phyloP scores from a whole-genome alignment of 352 stramenopile species.

The Halophytophthora polymorphica region DNA sequence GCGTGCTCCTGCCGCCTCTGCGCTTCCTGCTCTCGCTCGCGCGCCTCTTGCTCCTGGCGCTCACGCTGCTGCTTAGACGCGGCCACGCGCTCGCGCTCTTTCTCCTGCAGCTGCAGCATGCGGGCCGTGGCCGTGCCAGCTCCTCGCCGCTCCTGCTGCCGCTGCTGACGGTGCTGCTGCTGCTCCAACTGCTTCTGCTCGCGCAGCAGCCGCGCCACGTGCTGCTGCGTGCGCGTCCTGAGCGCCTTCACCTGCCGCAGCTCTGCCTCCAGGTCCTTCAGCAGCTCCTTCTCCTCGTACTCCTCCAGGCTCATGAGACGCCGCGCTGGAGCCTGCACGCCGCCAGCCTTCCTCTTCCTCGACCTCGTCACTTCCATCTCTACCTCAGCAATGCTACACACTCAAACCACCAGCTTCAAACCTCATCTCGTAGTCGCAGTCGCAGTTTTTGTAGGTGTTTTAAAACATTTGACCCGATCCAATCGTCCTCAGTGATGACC shows the following conservation, averaged over 20 bases:
- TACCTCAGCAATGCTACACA: too few species aligned
- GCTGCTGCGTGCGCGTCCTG: constrained; percentile 32
- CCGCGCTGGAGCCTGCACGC: too few species aligned
- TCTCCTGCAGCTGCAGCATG: constrained; percentile 62
- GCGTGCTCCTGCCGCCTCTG: constrained; percentile 32
- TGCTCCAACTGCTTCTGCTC: constrained; percentile 47
- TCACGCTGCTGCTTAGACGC: constrained; percentile 16
- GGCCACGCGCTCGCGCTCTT: constrained; percentile 37
- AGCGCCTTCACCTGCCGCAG: constrained; percentile 47
- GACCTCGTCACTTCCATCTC: too few species aligned
- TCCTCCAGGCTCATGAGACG: constrained; percentile 31
- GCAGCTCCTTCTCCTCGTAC: constrained; percentile 33
- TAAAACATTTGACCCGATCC: too few species aligned
- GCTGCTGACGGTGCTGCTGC: constrained; percentile 30
- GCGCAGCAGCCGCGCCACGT: constrained; percentile 33
- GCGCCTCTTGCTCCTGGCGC: constrained; percentile 24
- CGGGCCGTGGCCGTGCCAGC: constrained; percentile 38
- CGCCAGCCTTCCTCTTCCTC: too few species aligned
- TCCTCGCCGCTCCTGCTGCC: constrained; percentile 27
- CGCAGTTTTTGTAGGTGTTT: too few species aligned
- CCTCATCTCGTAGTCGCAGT: too few species aligned
- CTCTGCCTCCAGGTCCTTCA: constrained; percentile 42
- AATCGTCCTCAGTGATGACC: too few species aligned
- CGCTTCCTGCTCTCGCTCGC: constrained; percentile 28
- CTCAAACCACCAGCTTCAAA: too few species aligned